Conservation (phyloP, 352 stramenopile genomes). For the Globisporangium acanthophoron region DNA sequence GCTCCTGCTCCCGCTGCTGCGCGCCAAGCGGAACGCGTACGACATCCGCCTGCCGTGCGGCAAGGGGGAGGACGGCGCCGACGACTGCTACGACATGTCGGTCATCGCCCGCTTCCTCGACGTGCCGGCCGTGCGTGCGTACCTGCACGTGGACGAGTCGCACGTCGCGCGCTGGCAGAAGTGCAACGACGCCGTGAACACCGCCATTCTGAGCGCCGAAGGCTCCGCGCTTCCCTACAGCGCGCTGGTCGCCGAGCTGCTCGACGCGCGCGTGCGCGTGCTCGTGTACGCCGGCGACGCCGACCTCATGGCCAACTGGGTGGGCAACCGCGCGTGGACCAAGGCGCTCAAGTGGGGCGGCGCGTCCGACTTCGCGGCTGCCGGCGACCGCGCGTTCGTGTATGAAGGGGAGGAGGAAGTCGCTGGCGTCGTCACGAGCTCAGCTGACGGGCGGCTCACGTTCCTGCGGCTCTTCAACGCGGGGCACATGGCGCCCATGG, state of each 20-base stretch:
- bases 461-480: conserved; percentile 33
- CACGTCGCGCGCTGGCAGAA: conserved; percentile 50
- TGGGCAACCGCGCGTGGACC: conserved; percentile 91
- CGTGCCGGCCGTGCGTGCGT: conserved; percentile 10
- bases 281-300: conserved; percentile 92
- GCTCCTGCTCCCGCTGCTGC: conserved; percentile 32
- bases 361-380: conserved; percentile 6
- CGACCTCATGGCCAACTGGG: conserved; percentile 94
- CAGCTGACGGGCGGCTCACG: conserved; percentile 17
- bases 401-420: neutral
- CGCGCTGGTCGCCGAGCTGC: conserved; percentile 59
- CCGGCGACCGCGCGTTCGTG: conserved; percentile 7
- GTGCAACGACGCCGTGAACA: conserved; percentile 79
- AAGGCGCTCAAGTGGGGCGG: conserved; percentile 14
- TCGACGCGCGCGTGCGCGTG: conserved; percentile 45
- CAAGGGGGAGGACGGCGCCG: conserved; percentile 3
- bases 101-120: conserved; percentile 38
- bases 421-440: conserved; percentile 12
- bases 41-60: conserved; percentile 46
- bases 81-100: conserved; percentile 25
- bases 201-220: neutral
- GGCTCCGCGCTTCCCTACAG: conserved; percentile 66
- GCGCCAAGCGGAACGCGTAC: conserved; percentile 50
- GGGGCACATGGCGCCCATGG: conserved; percentile 31
- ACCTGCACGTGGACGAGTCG: conserved; percentile 12